These are phyloP conservation scores for Clavariopsis aquatica DNA, from an alignment of 495 filamentous ascomycete genomes.

Conservation along the genomic window DNA sequence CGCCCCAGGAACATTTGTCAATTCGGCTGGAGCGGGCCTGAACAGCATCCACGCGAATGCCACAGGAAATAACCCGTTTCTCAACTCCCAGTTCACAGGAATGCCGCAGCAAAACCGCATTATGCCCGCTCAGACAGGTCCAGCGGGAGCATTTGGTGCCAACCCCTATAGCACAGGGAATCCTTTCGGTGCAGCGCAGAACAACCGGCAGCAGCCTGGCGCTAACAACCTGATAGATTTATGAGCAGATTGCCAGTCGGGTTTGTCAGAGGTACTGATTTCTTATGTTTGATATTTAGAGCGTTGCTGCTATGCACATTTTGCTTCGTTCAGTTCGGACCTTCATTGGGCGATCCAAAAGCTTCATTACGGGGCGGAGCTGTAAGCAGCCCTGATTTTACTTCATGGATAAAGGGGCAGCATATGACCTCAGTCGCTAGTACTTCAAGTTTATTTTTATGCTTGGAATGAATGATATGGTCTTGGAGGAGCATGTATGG, in stretches of 20 bases:
- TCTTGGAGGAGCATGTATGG: not conserved
- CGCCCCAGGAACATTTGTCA: slow-evolving; percentile 94
- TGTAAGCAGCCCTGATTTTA: slow-evolving; percentile 9
- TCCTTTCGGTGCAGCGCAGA: slow-evolving; percentile 68
- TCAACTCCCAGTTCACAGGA: slow-evolving; percentile 76
- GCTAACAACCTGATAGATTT: slow-evolving; percentile 90
- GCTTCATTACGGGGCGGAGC: slow-evolving; percentile 26
- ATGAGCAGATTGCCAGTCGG: slow-evolving; percentile 42
- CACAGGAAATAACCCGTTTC: slow-evolving; percentile 87
- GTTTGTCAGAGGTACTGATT: not conserved
- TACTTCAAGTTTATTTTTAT: not conserved
- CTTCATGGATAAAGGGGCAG: slow-evolving; percentile 5
- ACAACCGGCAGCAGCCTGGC: slow-evolving; percentile 56
- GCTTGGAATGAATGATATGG: not conserved
- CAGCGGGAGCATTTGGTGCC: slow-evolving; percentile 58
- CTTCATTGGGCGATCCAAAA: slow-evolving; percentile 25
- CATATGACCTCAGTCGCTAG: not conserved
- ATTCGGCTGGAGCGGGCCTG: slow-evolving; percentile 80
- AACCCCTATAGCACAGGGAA: slow-evolving; percentile 55
- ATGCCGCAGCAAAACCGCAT: slow-evolving; percentile 63
- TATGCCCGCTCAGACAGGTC: slow-evolving; percentile 77
- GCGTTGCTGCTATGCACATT: slow-evolving; percentile 15
- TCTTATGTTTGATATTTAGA: slow-evolving; percentile 33
- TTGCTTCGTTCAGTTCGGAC: slow-evolving; percentile 3
- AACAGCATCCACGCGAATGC: slow-evolving; percentile 67